These are phyloP conservation scores for Passalora sequoiae DNA, from an alignment of 2,329 filamentous ascomycete genomes.

Conservation along the genomic window DNA sequence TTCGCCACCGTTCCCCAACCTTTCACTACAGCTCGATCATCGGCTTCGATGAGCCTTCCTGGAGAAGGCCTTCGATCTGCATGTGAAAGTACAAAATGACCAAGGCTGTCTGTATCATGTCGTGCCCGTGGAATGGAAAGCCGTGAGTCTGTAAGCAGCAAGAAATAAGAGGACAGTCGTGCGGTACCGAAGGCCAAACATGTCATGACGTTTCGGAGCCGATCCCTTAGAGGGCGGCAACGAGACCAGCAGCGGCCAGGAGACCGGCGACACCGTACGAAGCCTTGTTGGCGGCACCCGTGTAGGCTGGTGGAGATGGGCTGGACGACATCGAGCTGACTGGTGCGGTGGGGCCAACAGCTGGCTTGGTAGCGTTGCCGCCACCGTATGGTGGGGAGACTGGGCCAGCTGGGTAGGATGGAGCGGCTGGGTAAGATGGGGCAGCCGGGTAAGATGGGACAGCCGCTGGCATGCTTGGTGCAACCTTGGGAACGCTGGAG, in stretches of 20 bases:
- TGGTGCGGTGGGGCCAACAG: constrained; percentile 6
- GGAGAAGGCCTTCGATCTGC: neutral
- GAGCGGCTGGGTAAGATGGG: constrained; percentile 5
- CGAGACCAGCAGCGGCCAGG: constrained; percentile 21
- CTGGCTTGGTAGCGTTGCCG: constrained; percentile 7
- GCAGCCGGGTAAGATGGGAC: constrained; percentile 8
- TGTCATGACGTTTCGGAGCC: constrained; percentile 2
- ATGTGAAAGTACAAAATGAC: constrained; percentile 7
- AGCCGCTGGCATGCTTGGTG: neutral
- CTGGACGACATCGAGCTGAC: constrained; percentile 12
- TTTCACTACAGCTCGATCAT: constrained; percentile 5
- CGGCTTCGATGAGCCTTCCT: neutral
- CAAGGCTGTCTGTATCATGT: constrained; percentile 8
- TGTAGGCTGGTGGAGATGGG: constrained; percentile 17
- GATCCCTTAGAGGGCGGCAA: constrained; percentile 24
- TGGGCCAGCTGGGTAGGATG: constrained; percentile 7
- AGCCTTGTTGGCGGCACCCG: constrained; percentile 21
- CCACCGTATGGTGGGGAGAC: constrained; percentile 7
- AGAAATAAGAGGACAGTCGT: constrained; percentile 5
- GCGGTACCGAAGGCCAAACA: constrained; percentile 4
- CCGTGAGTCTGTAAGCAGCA: constrained; percentile 6
- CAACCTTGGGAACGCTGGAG: neutral
- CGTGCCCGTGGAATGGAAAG: constrained; percentile 5
- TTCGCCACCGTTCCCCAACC: neutral
- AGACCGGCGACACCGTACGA: constrained; percentile 20